Conservation (phyloP, 108 stramenopile genomes). For the Aurantiochytrium sp. region DNA sequence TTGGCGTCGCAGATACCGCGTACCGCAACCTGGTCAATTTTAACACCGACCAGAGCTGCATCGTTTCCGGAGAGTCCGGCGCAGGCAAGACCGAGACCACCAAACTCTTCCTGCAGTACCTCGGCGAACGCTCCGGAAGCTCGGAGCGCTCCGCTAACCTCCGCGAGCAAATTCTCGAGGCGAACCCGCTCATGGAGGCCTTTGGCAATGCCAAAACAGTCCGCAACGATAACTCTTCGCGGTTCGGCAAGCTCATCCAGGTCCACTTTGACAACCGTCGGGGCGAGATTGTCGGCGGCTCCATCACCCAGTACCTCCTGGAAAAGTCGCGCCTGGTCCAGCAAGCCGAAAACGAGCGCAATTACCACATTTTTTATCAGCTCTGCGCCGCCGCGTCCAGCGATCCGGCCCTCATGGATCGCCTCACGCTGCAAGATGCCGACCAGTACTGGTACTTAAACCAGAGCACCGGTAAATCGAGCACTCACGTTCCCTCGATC, state of each 20-base stretch:
- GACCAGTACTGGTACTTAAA: constrained; percentile 45
- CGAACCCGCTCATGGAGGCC: constrained; percentile 39
- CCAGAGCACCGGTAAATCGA: constrained; percentile 21
- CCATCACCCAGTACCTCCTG: constrained; percentile 76
- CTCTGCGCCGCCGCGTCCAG: constrained; percentile 60
- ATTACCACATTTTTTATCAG: constrained; percentile 99
- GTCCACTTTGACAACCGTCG: constrained; percentile 26
- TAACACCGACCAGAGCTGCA: not conserved
- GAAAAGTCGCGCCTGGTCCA: constrained; percentile 88
- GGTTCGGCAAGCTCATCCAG: constrained; percentile 34
- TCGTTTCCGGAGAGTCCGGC: constrained; percentile 39
- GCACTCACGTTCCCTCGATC: constrained; percentile 22
- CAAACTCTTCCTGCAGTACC: constrained; percentile 56
- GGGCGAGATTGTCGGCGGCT: constrained; percentile 40
- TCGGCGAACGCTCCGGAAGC: constrained; percentile 22
- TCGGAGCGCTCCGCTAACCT: not conserved
- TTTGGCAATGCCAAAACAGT: constrained; percentile 39
- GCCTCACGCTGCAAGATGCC: constrained; percentile 32
- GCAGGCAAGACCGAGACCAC: constrained; percentile 60
- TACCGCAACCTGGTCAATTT: not conserved
- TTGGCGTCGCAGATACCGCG: not conserved
- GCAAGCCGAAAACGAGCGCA: constrained; percentile 85
- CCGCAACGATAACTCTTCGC: constrained; percentile 34
- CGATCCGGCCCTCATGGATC: constrained; percentile 28
- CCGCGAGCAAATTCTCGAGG: constrained; percentile 17